Evolutionary conservation across 176 grass and related monocot genomes (phyloP).

Genomic region (Carex scoparia): DNA sequence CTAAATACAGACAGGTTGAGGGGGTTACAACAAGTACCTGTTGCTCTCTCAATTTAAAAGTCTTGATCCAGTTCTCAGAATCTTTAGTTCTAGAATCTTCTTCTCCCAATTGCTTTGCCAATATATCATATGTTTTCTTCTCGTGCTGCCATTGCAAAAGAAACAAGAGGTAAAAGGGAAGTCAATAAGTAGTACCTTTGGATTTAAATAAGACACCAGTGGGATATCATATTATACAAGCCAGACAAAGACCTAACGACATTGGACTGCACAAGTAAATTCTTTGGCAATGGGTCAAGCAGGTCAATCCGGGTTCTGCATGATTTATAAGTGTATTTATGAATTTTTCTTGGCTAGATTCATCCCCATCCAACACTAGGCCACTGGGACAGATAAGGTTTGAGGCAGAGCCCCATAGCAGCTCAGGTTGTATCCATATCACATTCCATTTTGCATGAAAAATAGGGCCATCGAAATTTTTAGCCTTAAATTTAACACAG

Average conservation of each 20-base stretch:
- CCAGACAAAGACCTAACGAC: background rate
- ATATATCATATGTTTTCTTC: constrained; percentile 83
- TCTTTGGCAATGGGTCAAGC: background rate
- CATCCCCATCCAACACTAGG: background rate
- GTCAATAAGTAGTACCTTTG: background rate
- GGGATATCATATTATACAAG: background rate
- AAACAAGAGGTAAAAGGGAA: background rate
- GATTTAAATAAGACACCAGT: background rate
- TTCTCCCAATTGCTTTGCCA: constrained; percentile 70
- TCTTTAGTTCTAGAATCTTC: constrained; percentile 86
- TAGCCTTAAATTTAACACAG: background rate
- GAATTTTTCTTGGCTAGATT: background rate
- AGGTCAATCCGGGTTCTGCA: background rate
- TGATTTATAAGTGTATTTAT: background rate
- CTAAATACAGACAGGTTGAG: background rate
- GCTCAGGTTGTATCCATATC: background rate
- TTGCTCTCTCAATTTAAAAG: constrained; percentile 64
- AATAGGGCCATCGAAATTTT: background rate
- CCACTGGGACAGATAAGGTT: background rate
- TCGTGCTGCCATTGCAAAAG: constrained; percentile 64
- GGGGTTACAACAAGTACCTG: constrained; percentile 48
- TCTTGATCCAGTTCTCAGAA: constrained; percentile 91
- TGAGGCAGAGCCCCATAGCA: background rate
- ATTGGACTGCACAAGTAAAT: background rate
- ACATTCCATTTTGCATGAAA: background rate